Base-by-base conservation (phyloP, 805 yeast species). In the Kluyveromyces wickerhamii region DNA sequence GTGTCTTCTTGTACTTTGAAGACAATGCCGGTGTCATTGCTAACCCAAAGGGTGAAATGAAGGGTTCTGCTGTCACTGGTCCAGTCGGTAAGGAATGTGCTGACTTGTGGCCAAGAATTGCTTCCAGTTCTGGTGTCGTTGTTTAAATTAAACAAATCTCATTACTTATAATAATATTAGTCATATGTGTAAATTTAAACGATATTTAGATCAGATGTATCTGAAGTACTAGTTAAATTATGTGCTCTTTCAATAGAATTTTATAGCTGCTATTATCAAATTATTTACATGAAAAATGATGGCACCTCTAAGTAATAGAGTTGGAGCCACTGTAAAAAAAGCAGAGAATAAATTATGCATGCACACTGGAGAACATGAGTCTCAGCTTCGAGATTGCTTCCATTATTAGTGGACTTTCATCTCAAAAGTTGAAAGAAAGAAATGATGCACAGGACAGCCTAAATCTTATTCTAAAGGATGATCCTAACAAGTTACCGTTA, bases 71-170 rank as follows among this genome's bases (percentile, higher is more conserved):
- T 65, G 92, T 92, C 70, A 94, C 99, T 65, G 99, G 99, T 72
- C 99, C 99, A 65, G 99, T 92, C 66, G 97, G 96, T 71, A 92
- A 92, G 77, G 99, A 92, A 79, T 94, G 98, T 79, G 98, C 99
- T 69, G 99, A 92, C 69, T 83, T 92, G 71, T 92, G 99, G 99
- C 99, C 99, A 71, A 86, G 98, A 79, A 92, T 92, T 77, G 97
- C 99, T 66, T 87, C 96, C 59, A 86, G 86, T 89, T 92, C 98
- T 62, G 98, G 98, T 86, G 98, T 92, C 69, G 99, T 92, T 71
- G 99, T 88, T 69, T 92, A 88, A 78, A 61, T 47, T 37, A 38
- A 27, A 24, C 24, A 21, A 26, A 25, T 34, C 25, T 28, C 20
- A 20, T 26, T 25, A 13, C 26, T 37, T 27, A 23, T n/a, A 23